These are phyloP conservation scores for Picea engelmannii DNA, from an alignment of 83 land plant genomes.

Conservation along the genomic window DNA sequence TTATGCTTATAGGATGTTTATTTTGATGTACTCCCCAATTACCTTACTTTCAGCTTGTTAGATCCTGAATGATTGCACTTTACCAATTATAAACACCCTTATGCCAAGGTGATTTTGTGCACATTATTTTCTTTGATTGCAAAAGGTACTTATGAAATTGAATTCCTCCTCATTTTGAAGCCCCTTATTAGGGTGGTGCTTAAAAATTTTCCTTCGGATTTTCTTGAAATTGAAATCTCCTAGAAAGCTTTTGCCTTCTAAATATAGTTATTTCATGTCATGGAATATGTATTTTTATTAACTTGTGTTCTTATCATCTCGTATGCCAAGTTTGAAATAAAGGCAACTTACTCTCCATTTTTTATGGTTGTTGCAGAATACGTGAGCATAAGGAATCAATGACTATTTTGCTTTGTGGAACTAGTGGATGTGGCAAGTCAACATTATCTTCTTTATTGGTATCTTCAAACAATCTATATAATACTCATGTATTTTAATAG, in stretches of 20 bases:
- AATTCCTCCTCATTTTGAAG: too few relatives aligned
- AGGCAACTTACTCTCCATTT: neutral
- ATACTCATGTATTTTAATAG: neutral
- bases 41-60: neutral
- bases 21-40: neutral
- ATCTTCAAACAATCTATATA: constrained; percentile 16
- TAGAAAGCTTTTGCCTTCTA: neutral
- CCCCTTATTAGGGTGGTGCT: neutral
- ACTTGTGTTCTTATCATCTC: neutral
- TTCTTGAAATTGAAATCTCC: neutral
- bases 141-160: neutral
- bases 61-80: neutral
- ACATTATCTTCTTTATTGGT: constrained; percentile 98
- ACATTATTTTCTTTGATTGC: neutral
- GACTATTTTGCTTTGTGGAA: constrained; percentile 93
- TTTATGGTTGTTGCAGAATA: constrained; percentile 46
- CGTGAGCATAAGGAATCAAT: constrained; percentile 92
- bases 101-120: neutral
- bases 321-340: neutral
- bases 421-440: constrained; percentile 99
- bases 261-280: neutral
- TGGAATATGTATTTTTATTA: neutral
- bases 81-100: neutral
- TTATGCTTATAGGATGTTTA: neutral
- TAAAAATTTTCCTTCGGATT: neutral